These are phyloP conservation scores for Boletus tomentosulus DNA, from an alignment of 768 basidiomycete species.

Conservation along the genomic window DNA sequence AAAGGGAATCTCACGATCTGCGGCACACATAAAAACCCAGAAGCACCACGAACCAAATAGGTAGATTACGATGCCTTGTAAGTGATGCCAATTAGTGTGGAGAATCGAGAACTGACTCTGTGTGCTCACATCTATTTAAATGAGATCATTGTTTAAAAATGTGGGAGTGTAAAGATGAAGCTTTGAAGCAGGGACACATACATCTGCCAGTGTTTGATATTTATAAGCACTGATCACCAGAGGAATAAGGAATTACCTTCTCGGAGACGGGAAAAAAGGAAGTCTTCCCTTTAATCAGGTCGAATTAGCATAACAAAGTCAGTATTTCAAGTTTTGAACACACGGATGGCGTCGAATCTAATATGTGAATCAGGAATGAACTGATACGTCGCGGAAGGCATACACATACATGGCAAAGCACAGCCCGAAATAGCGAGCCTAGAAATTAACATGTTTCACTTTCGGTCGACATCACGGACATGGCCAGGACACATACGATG, in stretches of 20 bases:
- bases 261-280: neutral
- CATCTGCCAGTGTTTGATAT: neutral
- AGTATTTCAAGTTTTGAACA: neutral
- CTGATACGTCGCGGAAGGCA: neutral
- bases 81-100: neutral
- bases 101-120: neutral
- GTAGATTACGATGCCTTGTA: neutral
- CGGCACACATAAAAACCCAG: neutral
- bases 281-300: neutral
- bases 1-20: constrained; percentile 1
- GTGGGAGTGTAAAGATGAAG: neutral
- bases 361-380: neutral
- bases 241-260: neutral
- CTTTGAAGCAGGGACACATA: neutral
- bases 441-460: neutral
- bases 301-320: neutral
- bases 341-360: neutral
- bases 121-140: neutral
- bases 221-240: neutral
- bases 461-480: neutral
- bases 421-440: constrained; percentile 3
- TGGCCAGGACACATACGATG: neutral
- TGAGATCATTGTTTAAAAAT: neutral
- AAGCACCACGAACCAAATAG: neutral
- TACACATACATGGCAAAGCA: neutral